Conservation (phyloP, 805 yeast genomes). For the Suhomyces tanzawaensis region DNA sequence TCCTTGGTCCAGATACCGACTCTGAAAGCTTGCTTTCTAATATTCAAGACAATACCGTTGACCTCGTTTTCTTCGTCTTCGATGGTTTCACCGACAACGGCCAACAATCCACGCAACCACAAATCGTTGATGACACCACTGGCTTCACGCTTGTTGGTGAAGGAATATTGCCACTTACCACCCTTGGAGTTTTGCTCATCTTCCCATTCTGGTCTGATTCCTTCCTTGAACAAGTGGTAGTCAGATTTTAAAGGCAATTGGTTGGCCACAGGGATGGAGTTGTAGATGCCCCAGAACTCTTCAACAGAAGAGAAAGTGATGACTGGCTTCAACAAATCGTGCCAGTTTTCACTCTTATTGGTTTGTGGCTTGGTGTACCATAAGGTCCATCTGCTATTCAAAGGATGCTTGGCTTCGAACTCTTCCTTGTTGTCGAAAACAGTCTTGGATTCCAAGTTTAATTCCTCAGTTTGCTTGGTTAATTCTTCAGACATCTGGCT, state of each 20-base stretch:
- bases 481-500: conserved; percentile 44
- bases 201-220: conserved; percentile 98
- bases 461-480: conserved; percentile 42
- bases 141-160: conserved; percentile 62
- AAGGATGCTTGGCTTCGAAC: conserved; percentile 81
- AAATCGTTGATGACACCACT: conserved; percentile 72
- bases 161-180: conserved; percentile 83
- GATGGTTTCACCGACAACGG: conserved; percentile 93
- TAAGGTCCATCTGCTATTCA: conserved; percentile 87
- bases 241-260: conserved; percentile 91
- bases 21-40: conserved; percentile 78
- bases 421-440: conserved; percentile 60
- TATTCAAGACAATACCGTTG: conserved; percentile 89
- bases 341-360: conserved; percentile 80
- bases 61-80: conserved; percentile 82
- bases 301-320: conserved; percentile 92
- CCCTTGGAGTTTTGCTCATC: conserved; percentile 83
- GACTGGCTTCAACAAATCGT: conserved; percentile 87
- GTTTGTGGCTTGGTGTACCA: conserved; percentile 97
- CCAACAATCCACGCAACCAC: conserved; percentile 86
- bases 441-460: conserved; percentile 45
- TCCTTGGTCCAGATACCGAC: conserved; percentile 93
- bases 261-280: conserved; percentile 86
- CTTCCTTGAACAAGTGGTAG: conserved; percentile 91
- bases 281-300: conserved; percentile 97